Base-by-base conservation (phyloP, 352 stramenopile species). In the Halophytophthora batemanensis region DNA sequence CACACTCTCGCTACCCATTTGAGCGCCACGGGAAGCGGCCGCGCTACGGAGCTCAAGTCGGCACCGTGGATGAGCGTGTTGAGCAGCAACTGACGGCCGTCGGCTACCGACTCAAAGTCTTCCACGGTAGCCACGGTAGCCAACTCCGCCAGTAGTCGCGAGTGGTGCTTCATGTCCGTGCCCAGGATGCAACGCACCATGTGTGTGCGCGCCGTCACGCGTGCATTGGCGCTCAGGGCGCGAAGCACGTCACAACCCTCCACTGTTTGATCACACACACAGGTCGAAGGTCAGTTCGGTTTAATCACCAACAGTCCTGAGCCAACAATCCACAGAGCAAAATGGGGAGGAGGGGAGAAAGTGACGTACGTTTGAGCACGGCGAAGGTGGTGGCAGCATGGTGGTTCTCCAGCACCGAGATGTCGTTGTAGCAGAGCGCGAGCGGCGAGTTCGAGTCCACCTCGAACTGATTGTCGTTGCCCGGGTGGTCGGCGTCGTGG, bases 381-480 rank as follows among this genome's bases (percentile, higher is more conserved):
- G 58, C 50, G 29, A 92, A 95, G 0, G 82, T 93, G 12, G 67
- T 85, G n/a, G 80, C 80, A 29, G 79, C 72, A 47, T 96, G 86
- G 52, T 96, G 82, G 22, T 93, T 95, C 61, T 96, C 87, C 1
- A 96, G 70, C 19, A 97, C 88, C 2, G 82, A 93, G 12, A 86
- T 77, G 59, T 97, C 86, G 50, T 96, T 96, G 76, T 97, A 96
- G 45, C 78, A 87, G 13, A 96, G 62, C 6, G 88, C 87, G 12
- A 96, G 65, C 5, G 62, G 34, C 11, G 84, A 92, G 49, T 64
- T 75, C 6, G 79, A 87, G 49, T 90, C 80, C 21, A 96, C 71
- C 58, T 97, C 78, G 42, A 96, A 97, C 58, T 87, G 74, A 53
- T 97, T 97, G 66, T 92, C 84, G 54, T 93, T 89, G 12, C 86